Evolutionary conservation across 331 rosid species (phyloP).

Genomic region (Quercus phellos): DNA sequence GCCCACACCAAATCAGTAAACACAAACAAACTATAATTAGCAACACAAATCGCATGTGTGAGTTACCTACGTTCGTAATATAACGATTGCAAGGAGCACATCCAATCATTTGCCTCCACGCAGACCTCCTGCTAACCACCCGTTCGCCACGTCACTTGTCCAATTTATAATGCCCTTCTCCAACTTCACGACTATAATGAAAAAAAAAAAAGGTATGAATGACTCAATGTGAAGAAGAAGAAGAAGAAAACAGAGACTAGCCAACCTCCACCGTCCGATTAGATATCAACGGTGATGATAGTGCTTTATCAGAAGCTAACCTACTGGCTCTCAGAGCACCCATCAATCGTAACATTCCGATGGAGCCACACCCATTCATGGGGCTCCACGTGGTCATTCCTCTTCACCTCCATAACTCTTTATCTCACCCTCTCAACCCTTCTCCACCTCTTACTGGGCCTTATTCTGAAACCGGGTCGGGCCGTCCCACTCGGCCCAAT

Average conservation of each 20-base stretch:
- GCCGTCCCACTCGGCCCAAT: constrained; percentile 69
- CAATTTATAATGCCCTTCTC: too few relatives aligned
- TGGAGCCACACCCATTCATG: constrained; percentile 68
- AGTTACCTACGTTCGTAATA: too few relatives aligned
- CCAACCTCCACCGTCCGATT: constrained; percentile 20
- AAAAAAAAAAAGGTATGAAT: background rate
- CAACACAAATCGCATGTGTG: too few relatives aligned
- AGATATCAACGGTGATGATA: constrained; percentile 23
- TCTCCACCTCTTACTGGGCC: constrained; percentile 36
- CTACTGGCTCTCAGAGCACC: constrained; percentile 88
- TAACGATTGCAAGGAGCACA: too few relatives aligned
- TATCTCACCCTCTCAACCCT: constrained; percentile 44
- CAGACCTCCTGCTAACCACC: too few relatives aligned
- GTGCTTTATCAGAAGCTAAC: constrained; percentile 13
- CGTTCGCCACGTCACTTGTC: too few relatives aligned
- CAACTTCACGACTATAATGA: too few relatives aligned
- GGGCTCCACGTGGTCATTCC: constrained; percentile 93
- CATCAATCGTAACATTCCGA: constrained; percentile 66
- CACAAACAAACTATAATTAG: too few relatives aligned
- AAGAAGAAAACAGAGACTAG: background rate
- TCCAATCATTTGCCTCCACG: too few relatives aligned
- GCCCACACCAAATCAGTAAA: too few relatives aligned
- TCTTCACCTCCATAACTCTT: constrained; percentile 48
- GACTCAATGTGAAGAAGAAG: background rate
- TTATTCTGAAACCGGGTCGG: constrained; percentile 35